Evolutionary conservation across 139 green algal species (phyloP), one percentile per base, ranked within the genome.

Genomic region (Chloropicon primus): DNA sequence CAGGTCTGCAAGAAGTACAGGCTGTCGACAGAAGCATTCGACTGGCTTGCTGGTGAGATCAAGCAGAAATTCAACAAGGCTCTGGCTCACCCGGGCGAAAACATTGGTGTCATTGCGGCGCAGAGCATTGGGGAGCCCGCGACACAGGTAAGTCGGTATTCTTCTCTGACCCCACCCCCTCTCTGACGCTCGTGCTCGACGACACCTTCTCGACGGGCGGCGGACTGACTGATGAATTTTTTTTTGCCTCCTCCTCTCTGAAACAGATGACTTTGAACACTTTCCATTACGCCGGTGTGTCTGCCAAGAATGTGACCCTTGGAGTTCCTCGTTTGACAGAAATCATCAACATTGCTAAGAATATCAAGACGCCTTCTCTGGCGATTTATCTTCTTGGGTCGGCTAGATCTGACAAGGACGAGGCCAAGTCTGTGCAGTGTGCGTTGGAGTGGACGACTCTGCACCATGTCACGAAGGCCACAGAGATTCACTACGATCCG

Each of bases 291-390:
- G 92, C 92, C 2, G 91, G 92, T 87, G 91, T 97, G 80, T 95
- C 89, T 10, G 95, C 93, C 71, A 98, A 97, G 90, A 99, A 98
- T 84, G 95, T 98, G 25, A 99, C 96, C 28, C 91, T 98, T 78
- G 96, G 95, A 54, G 95, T 99, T 84, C 96, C 96, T 2, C 91
- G 96, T 25, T 86, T 99, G 24, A 96, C 90, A 2, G 96, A 99
- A 85, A 97, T 99, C 89, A 98, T 98, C 88, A 98, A 99, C 85
- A 89, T 99, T 22, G 91, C 96, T 41, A 99, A 99, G 88, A 97
- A 94, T 86, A 98, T 97, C 87, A 98, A 98, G 86, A 99, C 96
- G 74, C 96, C 96, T 28, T 91, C 84, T 1, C 85, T 98, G 5
- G 91, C 90, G 24, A 92, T 99, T 72, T 93, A 93, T 87, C 86